Percentiles rank a stretch among this genome's conserved stretches.
phyloP scores from a whole-genome alignment of 192 early-diverging fungal species.

The Chytriomyces sp. region DNA sequence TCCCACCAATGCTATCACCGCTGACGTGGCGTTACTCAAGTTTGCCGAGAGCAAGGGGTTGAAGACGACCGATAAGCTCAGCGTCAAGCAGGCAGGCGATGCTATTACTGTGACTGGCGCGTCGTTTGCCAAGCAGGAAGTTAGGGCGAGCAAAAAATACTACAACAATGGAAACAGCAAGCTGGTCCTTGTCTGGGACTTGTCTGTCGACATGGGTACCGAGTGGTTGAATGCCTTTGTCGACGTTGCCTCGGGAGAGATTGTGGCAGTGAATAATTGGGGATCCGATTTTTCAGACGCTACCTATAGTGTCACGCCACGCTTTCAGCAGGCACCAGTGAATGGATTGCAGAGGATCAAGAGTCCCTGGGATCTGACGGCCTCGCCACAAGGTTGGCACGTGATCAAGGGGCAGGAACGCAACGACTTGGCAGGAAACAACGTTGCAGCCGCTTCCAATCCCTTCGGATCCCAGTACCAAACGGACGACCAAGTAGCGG shows the following conservation, averaged over 20 bases:
- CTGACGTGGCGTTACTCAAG: background rate
- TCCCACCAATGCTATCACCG: too few species aligned
- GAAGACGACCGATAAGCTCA: background rate
- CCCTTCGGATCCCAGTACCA: conserved; percentile 21
- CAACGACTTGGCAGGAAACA: conserved; percentile 20
- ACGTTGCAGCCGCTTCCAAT: conserved; percentile 16
- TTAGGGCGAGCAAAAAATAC: conserved; percentile 1
- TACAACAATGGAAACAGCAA: background rate
- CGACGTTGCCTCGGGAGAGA: background rate
- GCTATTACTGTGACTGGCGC: conserved; percentile 1
- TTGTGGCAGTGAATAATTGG: conserved; percentile 18
- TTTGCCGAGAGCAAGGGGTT: conserved; percentile 13
- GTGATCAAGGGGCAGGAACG: background rate
- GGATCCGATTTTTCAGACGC: conserved; percentile 3
- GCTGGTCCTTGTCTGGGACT: conserved; percentile 12
- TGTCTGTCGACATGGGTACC: conserved; percentile 10
- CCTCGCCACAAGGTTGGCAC: conserved; percentile 30
- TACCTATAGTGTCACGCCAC: conserved; percentile 8
- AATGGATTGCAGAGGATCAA: background rate
- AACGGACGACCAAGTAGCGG: background rate
- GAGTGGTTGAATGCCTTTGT: conserved; percentile 27
- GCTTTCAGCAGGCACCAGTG: background rate
- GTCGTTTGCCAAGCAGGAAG: background rate
- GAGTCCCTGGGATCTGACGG: conserved; percentile 18
- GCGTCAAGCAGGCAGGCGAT: background rate